phyloP scores from a whole-genome alignment of 2,329 filamentous ascomycete genomes.

The Westerdykella ornata region DNA sequence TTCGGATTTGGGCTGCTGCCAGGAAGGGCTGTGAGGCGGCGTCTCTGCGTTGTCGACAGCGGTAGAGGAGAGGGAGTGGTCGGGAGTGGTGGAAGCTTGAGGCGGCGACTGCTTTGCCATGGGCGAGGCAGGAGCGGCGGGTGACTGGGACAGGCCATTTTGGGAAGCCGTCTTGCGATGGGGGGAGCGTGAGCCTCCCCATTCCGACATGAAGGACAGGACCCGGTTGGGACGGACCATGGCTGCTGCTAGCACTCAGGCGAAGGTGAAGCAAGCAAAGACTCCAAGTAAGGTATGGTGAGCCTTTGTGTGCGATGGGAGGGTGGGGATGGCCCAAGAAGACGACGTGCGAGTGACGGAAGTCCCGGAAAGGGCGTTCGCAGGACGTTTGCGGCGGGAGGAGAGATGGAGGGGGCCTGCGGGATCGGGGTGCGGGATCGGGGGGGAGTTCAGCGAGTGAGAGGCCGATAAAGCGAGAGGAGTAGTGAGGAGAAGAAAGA shows the following conservation, averaged over 20 bases:
- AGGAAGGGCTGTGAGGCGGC: slow-evolving; percentile 30
- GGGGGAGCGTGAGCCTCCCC: slow-evolving; percentile 49
- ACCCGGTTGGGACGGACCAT: slow-evolving; percentile 47
- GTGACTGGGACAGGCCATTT: slow-evolving; percentile 24
- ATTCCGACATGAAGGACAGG: slow-evolving; percentile 80
- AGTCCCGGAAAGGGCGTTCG: too few relatives aligned
- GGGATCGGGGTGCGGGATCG: too few relatives aligned
- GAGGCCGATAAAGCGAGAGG: too few relatives aligned
- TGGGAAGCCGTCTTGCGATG: slow-evolving; percentile 20
- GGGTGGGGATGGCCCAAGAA: slow-evolving; percentile 5
- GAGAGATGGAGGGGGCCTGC: slow-evolving; percentile 10
- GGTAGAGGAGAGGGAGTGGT: slow-evolving; percentile 24
- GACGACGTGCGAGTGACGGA: not conserved
- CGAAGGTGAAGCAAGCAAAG: not conserved
- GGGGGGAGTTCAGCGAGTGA: too few relatives aligned
- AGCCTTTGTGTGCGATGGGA: slow-evolving; percentile 1
- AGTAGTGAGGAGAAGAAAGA: too few relatives aligned
- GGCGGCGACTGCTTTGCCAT: slow-evolving; percentile 17
- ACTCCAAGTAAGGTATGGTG: not conserved
- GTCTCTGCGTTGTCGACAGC: slow-evolving; percentile 25
- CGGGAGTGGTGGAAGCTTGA: slow-evolving; percentile 8
- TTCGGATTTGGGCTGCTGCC: slow-evolving; percentile 41
- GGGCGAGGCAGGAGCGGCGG: slow-evolving; percentile 30
- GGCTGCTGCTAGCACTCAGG: slow-evolving; percentile 14
- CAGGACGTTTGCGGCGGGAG: slow-evolving; percentile 12